Conservation (phyloP, 2,329 filamentous ascomycete genomes). For the Hymenoscyphus occultus region DNA sequence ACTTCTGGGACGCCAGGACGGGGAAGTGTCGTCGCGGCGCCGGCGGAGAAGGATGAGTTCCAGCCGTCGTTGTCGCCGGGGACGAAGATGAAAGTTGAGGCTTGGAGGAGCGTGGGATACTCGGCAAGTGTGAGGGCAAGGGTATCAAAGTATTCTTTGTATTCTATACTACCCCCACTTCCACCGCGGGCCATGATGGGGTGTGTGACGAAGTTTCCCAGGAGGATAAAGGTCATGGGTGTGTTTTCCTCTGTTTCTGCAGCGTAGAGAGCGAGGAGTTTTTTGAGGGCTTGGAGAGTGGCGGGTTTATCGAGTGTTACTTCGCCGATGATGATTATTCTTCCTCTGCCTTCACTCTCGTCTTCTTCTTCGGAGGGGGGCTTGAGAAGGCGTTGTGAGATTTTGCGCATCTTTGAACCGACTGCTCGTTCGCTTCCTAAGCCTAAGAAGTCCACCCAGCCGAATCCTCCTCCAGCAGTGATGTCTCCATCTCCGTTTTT, state of each 20-base stretch:
- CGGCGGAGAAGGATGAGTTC: slow-evolving; percentile 79
- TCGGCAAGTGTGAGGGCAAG: slow-evolving; percentile 80
- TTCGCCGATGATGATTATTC: slow-evolving; percentile 77
- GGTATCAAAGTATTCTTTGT: slow-evolving; percentile 93
- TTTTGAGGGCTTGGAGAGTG: slow-evolving; percentile 77
- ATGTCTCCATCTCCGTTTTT: slow-evolving; percentile 51
- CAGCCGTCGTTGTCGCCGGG: slow-evolving; percentile 98
- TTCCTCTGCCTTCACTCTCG: slow-evolving; percentile 42
- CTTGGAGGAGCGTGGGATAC: slow-evolving; percentile 75
- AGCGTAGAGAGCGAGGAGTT: slow-evolving; percentile 73
- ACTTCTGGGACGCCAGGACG: slow-evolving; percentile 74
- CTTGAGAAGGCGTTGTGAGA: slow-evolving; percentile 68
- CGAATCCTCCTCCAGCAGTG: slow-evolving; percentile 77
- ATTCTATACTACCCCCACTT: slow-evolving; percentile 82
- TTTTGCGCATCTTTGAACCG: slow-evolving; percentile 75
- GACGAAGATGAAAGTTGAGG: slow-evolving; percentile 84
- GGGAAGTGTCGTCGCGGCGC: slow-evolving; percentile 68
- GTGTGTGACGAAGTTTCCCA: slow-evolving; percentile 76
- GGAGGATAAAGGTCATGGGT: slow-evolving; percentile 77
- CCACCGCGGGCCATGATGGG: slow-evolving; percentile 66
- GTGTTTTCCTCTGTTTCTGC: slow-evolving; percentile 59
- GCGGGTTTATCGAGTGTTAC: slow-evolving; percentile 80
- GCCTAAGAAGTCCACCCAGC: slow-evolving; percentile 95
- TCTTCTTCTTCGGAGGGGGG: slow-evolving; percentile 29
- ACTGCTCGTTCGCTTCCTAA: slow-evolving; percentile 84